These are phyloP conservation scores for Rusavskia elegans DNA, from an alignment of 495 filamentous ascomycete genomes.

Conservation along the genomic window DNA sequence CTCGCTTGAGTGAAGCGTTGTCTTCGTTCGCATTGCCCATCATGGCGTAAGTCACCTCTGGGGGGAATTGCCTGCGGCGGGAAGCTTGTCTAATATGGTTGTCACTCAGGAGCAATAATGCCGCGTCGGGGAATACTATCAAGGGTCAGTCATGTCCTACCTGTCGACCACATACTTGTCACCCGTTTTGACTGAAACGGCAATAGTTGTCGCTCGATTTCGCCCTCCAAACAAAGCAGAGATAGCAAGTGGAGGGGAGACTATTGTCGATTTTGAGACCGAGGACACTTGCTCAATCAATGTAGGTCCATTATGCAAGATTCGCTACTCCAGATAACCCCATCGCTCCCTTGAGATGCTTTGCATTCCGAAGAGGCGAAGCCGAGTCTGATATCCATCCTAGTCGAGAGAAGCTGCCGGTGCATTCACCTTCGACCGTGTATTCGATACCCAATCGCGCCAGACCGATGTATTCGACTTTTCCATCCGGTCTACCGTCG, in stretches of 20 bases:
- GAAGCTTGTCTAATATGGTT: background rate
- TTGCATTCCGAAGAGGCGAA: background rate
- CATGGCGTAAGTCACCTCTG: constrained; percentile 12
- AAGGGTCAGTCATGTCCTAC: constrained; percentile 33
- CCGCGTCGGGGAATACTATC: constrained; percentile 44
- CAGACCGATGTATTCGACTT: constrained; percentile 92
- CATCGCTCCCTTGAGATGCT: no score
- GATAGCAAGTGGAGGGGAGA: constrained; percentile 72
- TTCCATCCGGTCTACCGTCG: constrained; percentile 88
- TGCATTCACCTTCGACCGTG: constrained; percentile 90
- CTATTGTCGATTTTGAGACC: constrained; percentile 75
- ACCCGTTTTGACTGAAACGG: constrained; percentile 6
- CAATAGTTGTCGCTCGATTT: constrained; percentile 81
- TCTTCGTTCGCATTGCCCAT: background rate
- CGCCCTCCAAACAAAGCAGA: constrained; percentile 92
- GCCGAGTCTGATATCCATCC: constrained; percentile 2
- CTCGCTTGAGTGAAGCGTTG: background rate
- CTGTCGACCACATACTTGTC: background rate
- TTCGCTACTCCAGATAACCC: background rate
- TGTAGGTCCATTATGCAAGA: constrained; percentile 33
- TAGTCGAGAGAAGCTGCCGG: constrained; percentile 74
- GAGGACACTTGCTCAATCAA: constrained; percentile 79
- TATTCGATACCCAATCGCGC: constrained; percentile 80
- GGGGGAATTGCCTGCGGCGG: no score
- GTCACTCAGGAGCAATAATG: constrained; percentile 16